Evolutionary conservation across 176 grass and related monocot species (phyloP), one percentile per base, ranked within the genome.

Genomic region (Musa troglodytarum): DNA sequence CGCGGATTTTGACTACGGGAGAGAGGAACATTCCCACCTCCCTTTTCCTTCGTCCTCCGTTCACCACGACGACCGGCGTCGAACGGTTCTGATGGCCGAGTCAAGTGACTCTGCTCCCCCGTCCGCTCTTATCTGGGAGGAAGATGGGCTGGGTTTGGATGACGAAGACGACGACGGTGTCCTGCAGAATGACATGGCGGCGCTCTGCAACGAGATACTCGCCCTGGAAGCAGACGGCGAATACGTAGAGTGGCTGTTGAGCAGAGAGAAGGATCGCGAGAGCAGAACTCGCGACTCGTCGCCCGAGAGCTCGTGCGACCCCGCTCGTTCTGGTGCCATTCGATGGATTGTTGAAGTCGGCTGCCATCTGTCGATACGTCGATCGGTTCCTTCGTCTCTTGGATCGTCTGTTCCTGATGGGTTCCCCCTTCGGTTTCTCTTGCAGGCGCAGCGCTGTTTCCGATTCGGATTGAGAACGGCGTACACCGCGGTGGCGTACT

Each of bases 171-270:
- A 6, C 34, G 34, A 43, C 4, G 34, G 34, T 43, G 34, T 6
- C 34, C 34, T 43, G 34, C 3, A 43, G 34, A 4, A 43, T 43
- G 24, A 25, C 25, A 29, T 34, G 2, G 25, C 65, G 29, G 24
- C 65, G 24, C 65, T 34, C 4, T 43, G 34, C 34, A 43, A 43
- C 24, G 29, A 34, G 26, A 7, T 68, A 14, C 24, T 68, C 22
- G 21, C 9, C 65, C 15, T 53, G 20, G 69, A 53, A 53, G n/a
- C 69, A n/a, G 50, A 72, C 11, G 69, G 53, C 49, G 69, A 72
- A 53, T 72, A 25, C 69, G 23, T 72, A 52, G 69, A 72, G 49
- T 21, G 8, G 69, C n/a, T 72, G 69, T 9, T 54, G 50, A 53
- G 50, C 69, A 53, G 49, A 53, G 69, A 72, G 69, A 19, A 16